A percentile compares a stretch with the other conserved stretches of the same genome.
These are phyloP conservation scores for Fagopyrum tataricum DNA, from an alignment of 148 eudicot genomes.

Conservation along the genomic window DNA sequence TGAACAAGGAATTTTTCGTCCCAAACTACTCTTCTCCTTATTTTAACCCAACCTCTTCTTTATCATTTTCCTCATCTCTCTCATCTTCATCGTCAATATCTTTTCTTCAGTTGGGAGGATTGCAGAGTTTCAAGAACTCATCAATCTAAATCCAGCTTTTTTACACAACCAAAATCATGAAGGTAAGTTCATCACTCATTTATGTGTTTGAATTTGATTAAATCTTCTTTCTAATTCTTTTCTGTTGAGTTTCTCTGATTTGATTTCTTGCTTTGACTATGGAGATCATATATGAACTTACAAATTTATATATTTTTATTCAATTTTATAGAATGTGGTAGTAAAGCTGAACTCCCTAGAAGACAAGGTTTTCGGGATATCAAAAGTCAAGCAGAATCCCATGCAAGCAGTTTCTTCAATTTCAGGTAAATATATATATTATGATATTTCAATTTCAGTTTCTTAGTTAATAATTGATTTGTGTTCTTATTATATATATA, in stretches of 20 bases:
- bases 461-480: not conserved
- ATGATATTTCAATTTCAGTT: not conserved
- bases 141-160: not conserved
- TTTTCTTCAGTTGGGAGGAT: not conserved
- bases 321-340: slow-evolving; percentile 30
- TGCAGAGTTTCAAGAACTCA: not conserved
- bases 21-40: not conserved
- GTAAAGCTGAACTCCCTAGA: slow-evolving; percentile 24
- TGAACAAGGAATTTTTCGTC: not conserved
- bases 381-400: slow-evolving; percentile 24
- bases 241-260: not conserved
- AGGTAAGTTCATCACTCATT: not conserved
- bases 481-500: not conserved
- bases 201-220: not conserved
- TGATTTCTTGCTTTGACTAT: not conserved
- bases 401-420: slow-evolving; percentile 12
- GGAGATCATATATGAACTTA: not conserved
- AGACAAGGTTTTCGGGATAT: slow-evolving; percentile 13
- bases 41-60: not conserved
- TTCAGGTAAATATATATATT: not conserved
- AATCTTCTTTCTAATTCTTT: not conserved
- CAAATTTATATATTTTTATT: not conserved
- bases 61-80: not conserved
- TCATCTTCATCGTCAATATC: not conserved
- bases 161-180: not conserved